These are phyloP conservation scores for Erucastrum elatum DNA, from an alignment of 345 rosid species.

Conservation along the genomic window DNA sequence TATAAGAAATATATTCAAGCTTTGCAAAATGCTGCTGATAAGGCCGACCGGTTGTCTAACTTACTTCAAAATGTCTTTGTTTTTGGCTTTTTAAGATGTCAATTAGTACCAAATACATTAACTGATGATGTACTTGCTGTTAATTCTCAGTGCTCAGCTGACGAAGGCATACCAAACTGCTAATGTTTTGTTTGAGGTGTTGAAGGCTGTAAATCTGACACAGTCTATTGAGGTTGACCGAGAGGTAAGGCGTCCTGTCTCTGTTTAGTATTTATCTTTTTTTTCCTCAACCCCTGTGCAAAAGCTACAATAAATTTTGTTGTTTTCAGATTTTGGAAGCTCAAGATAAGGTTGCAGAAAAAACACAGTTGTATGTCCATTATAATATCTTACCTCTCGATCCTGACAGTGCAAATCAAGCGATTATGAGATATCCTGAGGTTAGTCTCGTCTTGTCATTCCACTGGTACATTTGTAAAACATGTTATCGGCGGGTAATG, in stretches of 20 bases:
- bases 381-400: constrained; percentile 98
- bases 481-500: constrained; percentile 1
- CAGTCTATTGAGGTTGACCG: constrained; percentile 95
- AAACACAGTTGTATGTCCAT: constrained; percentile 86
- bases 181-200: constrained; percentile 99
- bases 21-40: constrained; percentile 86
- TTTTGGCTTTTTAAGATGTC: not conserved
- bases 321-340: constrained; percentile 83
- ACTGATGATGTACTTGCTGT: constrained; percentile 15
- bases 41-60: constrained; percentile 81
- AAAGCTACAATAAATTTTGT: not conserved
- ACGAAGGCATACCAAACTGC: constrained; percentile 99
- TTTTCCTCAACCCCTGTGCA: not conserved
- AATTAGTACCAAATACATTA: not conserved
- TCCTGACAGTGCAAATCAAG: constrained; percentile 97
- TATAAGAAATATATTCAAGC: constrained; percentile 86
- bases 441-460: constrained; percentile 39
- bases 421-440: constrained; percentile 98
- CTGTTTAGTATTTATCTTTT: not conserved
- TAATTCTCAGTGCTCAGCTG: constrained; percentile 79
- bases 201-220: constrained; percentile 89
- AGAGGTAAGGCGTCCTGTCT: constrained; percentile 57
- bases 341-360: constrained; percentile 89
- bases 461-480: constrained; percentile 7
- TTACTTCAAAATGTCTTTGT: not conserved